phyloP scores from a whole-genome alignment of 2,329 filamentous ascomycete genomes.

The Sporothrix brasiliensis region DNA sequence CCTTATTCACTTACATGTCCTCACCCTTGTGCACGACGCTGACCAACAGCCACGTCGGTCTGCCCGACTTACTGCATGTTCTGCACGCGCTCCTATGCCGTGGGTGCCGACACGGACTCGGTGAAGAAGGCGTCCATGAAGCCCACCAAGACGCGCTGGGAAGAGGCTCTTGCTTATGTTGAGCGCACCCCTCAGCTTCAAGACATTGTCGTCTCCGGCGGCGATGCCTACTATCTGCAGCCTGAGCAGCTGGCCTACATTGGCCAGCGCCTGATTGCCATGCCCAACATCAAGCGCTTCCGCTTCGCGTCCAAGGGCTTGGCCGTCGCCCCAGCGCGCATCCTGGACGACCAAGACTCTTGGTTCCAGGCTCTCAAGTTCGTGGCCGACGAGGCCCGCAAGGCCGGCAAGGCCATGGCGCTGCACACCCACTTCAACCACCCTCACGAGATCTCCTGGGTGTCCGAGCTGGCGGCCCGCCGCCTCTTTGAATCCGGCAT shows the following conservation, averaged over 20 bases:
- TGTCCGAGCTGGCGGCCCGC: constrained; percentile 56
- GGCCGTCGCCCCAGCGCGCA: constrained; percentile 59
- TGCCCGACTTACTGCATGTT: constrained; percentile 66
- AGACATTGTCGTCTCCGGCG: constrained; percentile 66
- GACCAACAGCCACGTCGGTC: constrained; percentile 55
- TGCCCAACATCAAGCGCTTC: constrained; percentile 62
- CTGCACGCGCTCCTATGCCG: constrained; percentile 63
- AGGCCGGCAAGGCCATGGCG: constrained; percentile 61
- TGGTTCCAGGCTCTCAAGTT: constrained; percentile 59
- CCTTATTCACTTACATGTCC: neutral
- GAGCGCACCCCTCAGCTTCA: constrained; percentile 52
- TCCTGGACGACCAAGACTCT: constrained; percentile 54
- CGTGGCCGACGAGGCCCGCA: constrained; percentile 54
- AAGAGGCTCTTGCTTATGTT: constrained; percentile 61
- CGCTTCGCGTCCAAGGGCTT: constrained; percentile 66
- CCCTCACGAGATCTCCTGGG: constrained; percentile 63
- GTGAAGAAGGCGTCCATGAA: constrained; percentile 52
- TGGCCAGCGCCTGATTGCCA: constrained; percentile 58
- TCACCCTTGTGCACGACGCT: too few species aligned
- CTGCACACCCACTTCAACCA: constrained; percentile 70
- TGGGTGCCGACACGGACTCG: constrained; percentile 58
- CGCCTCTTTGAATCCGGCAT: constrained; percentile 56
- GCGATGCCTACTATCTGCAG: constrained; percentile 62
- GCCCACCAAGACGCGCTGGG: constrained; percentile 52
- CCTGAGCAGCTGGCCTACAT: constrained; percentile 57